Evolutionary conservation across 2,329 filamentous ascomycete species (phyloP), one percentile per base, ranked within the genome.

Genomic region (Cladosporium sp.): DNA sequence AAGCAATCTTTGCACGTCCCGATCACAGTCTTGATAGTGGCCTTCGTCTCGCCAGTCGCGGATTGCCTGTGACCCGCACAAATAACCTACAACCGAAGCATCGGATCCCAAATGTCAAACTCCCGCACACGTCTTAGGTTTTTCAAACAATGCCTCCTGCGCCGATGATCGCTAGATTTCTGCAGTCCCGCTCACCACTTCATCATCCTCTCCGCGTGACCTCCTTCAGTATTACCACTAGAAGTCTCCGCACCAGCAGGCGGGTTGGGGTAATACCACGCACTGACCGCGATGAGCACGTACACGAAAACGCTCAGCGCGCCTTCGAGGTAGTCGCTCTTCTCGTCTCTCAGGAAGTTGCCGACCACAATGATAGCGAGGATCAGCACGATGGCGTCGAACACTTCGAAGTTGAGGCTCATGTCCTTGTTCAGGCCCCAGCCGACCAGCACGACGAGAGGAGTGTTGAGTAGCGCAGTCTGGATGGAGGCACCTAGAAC

Each of bases 311-410:
- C 86, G 69, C 92, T 91, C 21, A 97, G 84, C 26, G 88, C 85
- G 2, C 93, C 93, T 77, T 97, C 93, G 5, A 97, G 85, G 74
- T 96, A 97, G 75, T 97, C 96, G 67, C 88, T 92, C 82, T 95
- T 94, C 70, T 91, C 88, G 75, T 97, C 93, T 58, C 92, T 84
- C 63, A 97, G 79, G 79, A 97, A 96, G 67, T 92, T 91, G 1
- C 93, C 92, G 2, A 96, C 91, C 0, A 93, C 92, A 49, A 97
- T 82, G 71, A 97, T 94, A 30, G 91, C 87, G 26, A 97, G 83
- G 65, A 97, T 87, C 10, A 97, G 82, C 68, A 96, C 84, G 65
- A 90, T 86, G 23, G 96, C 85, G 79, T 96, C 92, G 81, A 97
- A 97, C 16, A 93, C 83, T 71, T 95, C 91, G 75, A 97, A 97